Base-by-base conservation (phyloP, 2,329 filamentous ascomycete species). In the Colletotrichum spinosum region DNA sequence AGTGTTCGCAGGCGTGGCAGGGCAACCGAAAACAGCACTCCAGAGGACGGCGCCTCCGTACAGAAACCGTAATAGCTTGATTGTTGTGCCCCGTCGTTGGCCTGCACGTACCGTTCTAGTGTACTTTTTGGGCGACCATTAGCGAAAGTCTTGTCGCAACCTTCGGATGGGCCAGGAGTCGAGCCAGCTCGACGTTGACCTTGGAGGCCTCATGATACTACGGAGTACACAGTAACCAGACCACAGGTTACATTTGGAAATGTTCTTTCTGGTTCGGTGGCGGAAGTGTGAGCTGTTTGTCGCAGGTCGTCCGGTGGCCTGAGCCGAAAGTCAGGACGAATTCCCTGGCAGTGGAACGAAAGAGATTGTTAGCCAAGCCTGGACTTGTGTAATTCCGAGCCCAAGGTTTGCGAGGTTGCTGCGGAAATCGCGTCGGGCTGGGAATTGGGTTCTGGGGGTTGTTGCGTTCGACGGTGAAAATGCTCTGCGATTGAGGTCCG, bases 261-360 rank as follows among this genome's bases (percentile, higher is more conserved):
- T 25, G 12, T 39, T 25, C 10, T 34, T 25, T 35, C 35, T 60
- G 51, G 25, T 10, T 25, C 25, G 25, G 25, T 25, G 4, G 25
- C 35, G 33, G 15, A 15, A 63, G 59, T 48, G 53, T 48, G 53
- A 63, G 48, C 52, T 57, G 46, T 66, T 57, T 66, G 63, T 63
- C 53, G 63, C 63, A 63, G 25, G 53, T 57, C 63, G 17, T 66
- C 63, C 41, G 48, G 53, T 66, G 13, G 41, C 46, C 25, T 63
- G 41, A 66, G 53, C 52, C 48, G 63, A 66, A 66, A 34, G 12
- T 57, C 58, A 63, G 42, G 63, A 66, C 53, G 63, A 61, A 52
- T 37, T 62, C 49, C 55, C 55, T 60, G 55, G 51, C 50, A 60
- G 61, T 65, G 61, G 61, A 51, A 60, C 61, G 56, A 49, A 62